Base-by-base conservation (phyloP, 768 basidiomycete species). In the Boletus sp. region DNA sequence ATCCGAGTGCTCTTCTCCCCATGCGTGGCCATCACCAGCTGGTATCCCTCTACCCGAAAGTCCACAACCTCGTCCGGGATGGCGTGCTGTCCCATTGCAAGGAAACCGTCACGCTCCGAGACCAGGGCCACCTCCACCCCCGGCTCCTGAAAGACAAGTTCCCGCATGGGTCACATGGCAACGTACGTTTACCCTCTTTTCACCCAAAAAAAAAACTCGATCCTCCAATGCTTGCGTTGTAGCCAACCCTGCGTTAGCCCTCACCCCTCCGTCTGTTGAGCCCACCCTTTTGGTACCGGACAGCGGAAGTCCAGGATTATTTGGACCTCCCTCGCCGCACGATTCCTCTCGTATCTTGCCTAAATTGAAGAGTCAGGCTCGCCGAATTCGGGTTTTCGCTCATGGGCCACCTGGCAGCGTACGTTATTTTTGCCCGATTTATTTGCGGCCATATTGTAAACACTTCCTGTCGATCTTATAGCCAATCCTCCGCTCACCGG, bases 271-370 rank as follows among this genome's bases (percentile, higher is more conserved):
- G 1, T 76, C 79, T 2, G 66, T 75, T 35, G 78, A 80, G 50
- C 75, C 84, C 13, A 79, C 76, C 19, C 70, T 85, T 15, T 66
- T 82, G 19, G 80, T 84, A 15, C 83, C 82, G 29, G 77, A 77
- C 10, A 70, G 69, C 49, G 69, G 70, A 39, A 82, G 78, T 49
- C 83, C 82, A 25, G 86, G 87, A 19, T 67, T 90, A 45, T 90
- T 90, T 64, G 89, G 88, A 29, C 87, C 87, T 27, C 75, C 84
- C 35, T 82, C 85, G 11, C 83, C 83, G 13, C 69, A 75, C 32
- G 67, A 67, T n/a, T n/a, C n/a, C n/a, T n/a, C 14, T 27, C 13
- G 39, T 14, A 21, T 7, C 13, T 5, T 39, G 8, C 11, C 17
- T 19, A 19, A 23, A 15, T 41, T 23, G 21, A 41, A 41, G 40